Conservation (phyloP, 2,329 filamentous ascomycete genomes). For the Exophiala oligosperma region DNA sequence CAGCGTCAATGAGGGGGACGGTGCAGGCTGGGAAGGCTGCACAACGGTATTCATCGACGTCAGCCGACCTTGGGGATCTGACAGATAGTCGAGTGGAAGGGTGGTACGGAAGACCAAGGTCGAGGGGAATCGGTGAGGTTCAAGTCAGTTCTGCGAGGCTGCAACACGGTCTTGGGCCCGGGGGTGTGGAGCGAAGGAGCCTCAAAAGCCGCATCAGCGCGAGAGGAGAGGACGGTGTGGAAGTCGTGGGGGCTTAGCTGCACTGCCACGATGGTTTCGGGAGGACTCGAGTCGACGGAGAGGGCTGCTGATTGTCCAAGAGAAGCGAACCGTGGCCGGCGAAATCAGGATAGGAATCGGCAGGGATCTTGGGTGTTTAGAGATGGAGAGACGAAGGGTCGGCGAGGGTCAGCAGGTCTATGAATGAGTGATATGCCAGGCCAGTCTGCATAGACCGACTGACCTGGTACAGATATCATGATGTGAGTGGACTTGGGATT, state of each 20-base stretch:
- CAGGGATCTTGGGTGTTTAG: background rate
- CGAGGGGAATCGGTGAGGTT: background rate
- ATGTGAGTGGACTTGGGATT: background rate
- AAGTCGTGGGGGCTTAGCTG: background rate
- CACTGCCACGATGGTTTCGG: background rate
- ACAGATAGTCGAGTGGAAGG: background rate
- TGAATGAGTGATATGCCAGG: background rate
- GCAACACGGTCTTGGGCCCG: background rate
- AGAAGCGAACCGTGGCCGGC: background rate
- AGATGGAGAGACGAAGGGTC: background rate
- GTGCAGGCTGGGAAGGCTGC: background rate
- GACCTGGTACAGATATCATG: background rate
- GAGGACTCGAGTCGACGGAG: background rate
- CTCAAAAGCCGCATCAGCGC: slow-evolving; percentile 1
- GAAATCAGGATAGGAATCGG: background rate
- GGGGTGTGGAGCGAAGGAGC: background rate
- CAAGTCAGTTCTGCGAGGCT: background rate
- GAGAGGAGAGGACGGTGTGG: background rate
- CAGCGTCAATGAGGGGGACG: background rate
- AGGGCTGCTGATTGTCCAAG: background rate
- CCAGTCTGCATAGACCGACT: background rate
- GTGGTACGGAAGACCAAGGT: background rate
- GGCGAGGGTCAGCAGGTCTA: background rate
- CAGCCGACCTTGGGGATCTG: background rate
- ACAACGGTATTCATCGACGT: background rate